These are phyloP conservation scores for Chalaropsis thielavioides DNA, from an alignment of 2,329 filamentous ascomycete species.

Conservation along the genomic window DNA sequence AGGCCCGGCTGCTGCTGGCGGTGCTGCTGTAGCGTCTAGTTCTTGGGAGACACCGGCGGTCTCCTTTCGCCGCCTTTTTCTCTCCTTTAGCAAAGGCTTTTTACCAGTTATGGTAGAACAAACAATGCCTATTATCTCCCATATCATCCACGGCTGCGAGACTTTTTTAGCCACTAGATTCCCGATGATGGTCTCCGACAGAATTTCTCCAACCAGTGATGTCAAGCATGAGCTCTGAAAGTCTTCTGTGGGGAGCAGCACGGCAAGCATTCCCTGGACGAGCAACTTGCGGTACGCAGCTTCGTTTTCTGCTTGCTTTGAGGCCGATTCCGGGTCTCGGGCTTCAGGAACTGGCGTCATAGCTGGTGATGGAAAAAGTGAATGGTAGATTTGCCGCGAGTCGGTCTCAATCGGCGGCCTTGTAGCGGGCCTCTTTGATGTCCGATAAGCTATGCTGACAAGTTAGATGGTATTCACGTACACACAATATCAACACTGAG, in stretches of 20 bases:
- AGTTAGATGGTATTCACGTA: neutral
- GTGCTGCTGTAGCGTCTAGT: neutral
- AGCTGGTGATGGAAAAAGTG: conserved; percentile 65
- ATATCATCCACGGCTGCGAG: conserved; percentile 79
- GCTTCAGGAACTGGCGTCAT: conserved; percentile 59
- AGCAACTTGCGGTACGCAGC: conserved; percentile 72
- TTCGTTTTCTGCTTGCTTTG: conserved; percentile 62
- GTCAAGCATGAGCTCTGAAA: conserved; percentile 76
- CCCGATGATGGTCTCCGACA: conserved; percentile 80
- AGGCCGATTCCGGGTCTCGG: conserved; percentile 34
- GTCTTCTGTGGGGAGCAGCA: conserved; percentile 84
- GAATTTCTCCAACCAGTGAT: conserved; percentile 69
- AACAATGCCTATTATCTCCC: conserved; percentile 66
- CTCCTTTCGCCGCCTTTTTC: conserved; percentile 7
- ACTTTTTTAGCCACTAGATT: conserved; percentile 66
- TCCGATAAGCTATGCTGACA: conserved; percentile 50
- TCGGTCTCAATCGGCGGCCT: conserved; percentile 46
- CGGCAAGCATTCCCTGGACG: conserved; percentile 65
- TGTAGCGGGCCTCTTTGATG: conserved; percentile 44
- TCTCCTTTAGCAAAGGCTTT: conserved; percentile 19
- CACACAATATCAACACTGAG: neutral
- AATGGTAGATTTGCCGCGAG: conserved; percentile 63
- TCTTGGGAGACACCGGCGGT: neutral
- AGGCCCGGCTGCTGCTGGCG: neutral
- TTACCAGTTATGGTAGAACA: conserved; percentile 28